Percentiles rank a stretch among this genome's conserved stretches.
Evolutionary conservation across 208 protist genomes (phyloP).

Genomic region (Angomonas deanei): DNA sequence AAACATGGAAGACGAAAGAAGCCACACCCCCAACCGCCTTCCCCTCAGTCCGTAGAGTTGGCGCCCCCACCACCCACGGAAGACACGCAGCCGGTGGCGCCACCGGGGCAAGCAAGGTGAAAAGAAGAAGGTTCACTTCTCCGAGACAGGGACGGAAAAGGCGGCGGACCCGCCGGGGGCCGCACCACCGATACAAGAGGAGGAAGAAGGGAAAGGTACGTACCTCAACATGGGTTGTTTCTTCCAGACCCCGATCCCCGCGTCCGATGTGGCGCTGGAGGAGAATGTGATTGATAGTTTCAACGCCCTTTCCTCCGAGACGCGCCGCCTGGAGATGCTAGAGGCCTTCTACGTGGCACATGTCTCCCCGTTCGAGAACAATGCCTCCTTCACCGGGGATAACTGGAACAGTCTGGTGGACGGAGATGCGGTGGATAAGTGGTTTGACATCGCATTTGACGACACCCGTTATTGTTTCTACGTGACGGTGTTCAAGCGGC

Average conservation of each 20-base stretch:
- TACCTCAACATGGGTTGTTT: conserved; percentile 31
- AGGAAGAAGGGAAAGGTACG: conserved; percentile 2
- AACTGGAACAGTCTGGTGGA: conserved; percentile 49
- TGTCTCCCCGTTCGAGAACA: conserved; percentile 37
- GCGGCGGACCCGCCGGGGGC: too few relatives aligned
- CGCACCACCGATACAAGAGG: neutral
- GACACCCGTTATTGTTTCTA: conserved; percentile 27
- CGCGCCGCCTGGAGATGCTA: conserved; percentile 27
- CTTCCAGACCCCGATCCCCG: conserved; percentile 21
- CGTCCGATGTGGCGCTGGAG: conserved; percentile 20
- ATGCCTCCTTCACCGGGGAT: conserved; percentile 37
- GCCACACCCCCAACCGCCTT: too few relatives aligned
- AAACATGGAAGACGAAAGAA: neutral
- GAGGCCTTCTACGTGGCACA: conserved; percentile 39
- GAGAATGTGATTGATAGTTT: conserved; percentile 34
- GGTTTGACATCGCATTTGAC: conserved; percentile 35
- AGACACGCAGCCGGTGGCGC: too few relatives aligned
- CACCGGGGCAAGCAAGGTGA: too few relatives aligned
- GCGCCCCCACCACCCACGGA: too few relatives aligned
- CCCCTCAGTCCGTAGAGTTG: too few relatives aligned
- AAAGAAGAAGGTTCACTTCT: too few relatives aligned
- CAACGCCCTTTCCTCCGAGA: conserved; percentile 30
- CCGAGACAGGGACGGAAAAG: too few relatives aligned
- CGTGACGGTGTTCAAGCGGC: conserved; percentile 29
- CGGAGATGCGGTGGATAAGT: conserved; percentile 17